phyloP scores from a whole-genome alignment of 345 rosid species.

The Pugionium cornutum region DNA sequence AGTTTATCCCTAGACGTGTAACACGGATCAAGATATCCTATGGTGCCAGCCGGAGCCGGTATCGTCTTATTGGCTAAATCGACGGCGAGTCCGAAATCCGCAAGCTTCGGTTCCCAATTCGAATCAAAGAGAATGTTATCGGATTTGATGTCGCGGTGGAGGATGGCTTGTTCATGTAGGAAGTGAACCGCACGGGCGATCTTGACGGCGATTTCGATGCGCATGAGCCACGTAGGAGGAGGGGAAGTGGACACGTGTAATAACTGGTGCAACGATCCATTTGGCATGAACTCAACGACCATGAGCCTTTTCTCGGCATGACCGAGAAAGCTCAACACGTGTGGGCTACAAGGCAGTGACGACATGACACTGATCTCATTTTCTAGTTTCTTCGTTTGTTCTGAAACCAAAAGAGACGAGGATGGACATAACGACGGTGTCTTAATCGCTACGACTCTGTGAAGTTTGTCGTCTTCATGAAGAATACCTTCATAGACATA shows the following conservation, averaged over 20 bases:
- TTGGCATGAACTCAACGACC: slow-evolving; percentile 80
- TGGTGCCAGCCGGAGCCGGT: slow-evolving; percentile 62
- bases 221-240: slow-evolving; percentile 55
- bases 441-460: slow-evolving; percentile 54
- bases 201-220: slow-evolving; percentile 58
- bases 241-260: slow-evolving; percentile 46
- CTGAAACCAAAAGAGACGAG: slow-evolving; percentile 2
- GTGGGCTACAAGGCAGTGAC: slow-evolving; percentile 46
- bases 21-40: slow-evolving; percentile 74
- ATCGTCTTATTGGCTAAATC: slow-evolving; percentile 42
- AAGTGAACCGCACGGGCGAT: slow-evolving; percentile 60
- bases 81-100: slow-evolving; percentile 66
- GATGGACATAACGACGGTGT: slow-evolving; percentile 37
- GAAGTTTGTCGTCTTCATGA: slow-evolving; percentile 4
- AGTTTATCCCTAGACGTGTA: slow-evolving; percentile 56
- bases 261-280: slow-evolving; percentile 61
- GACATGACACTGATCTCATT: slow-evolving; percentile 60
- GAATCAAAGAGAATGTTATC: slow-evolving; percentile 64
- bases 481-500: slow-evolving; percentile 52
- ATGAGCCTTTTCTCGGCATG: slow-evolving; percentile 44
- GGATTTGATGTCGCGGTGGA: slow-evolving; percentile 81
- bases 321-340: slow-evolving; percentile 53
- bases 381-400: slow-evolving; percentile 53
- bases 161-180: slow-evolving; percentile 52
- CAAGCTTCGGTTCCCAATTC: slow-evolving; percentile 57